phyloP scores from a whole-genome alignment of 345 rosid genomes.

The Bruguiera parviflora region DNA sequence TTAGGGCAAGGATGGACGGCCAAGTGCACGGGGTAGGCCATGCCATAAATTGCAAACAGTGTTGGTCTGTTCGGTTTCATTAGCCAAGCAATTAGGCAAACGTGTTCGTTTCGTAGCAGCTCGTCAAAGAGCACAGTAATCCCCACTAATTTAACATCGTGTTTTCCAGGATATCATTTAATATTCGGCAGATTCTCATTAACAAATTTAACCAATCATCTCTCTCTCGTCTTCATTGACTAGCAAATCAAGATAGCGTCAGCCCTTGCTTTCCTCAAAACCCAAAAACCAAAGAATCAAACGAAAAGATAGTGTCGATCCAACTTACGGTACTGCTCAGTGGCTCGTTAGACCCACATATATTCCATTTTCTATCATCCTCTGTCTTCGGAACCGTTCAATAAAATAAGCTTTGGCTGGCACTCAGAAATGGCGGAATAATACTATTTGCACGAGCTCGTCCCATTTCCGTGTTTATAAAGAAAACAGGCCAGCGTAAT shows the following conservation, averaged over 20 bases:
- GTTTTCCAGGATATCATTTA: too few relatives aligned
- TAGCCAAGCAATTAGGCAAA: too few relatives aligned
- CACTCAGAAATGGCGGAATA: background rate
- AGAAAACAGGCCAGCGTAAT: too few relatives aligned
- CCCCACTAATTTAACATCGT: too few relatives aligned
- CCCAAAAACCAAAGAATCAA: background rate
- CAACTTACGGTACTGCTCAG: background rate
- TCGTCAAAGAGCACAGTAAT: too few relatives aligned
- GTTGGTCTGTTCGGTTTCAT: background rate
- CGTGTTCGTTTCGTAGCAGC: too few relatives aligned
- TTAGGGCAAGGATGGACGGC: background rate
- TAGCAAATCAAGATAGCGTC: too few relatives aligned
- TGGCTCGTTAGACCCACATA: background rate
- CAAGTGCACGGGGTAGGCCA: background rate
- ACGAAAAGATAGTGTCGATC: conserved; percentile 12
- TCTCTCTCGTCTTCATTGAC: too few relatives aligned
- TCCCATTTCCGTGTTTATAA: too few relatives aligned
- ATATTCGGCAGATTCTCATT: too few relatives aligned
- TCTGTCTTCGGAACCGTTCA: conserved; percentile 32
- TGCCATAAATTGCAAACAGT: conserved; percentile 12
- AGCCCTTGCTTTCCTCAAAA: too few relatives aligned
- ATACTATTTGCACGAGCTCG: background rate
- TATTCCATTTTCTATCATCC: conserved; percentile 37
- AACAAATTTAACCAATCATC: too few relatives aligned
- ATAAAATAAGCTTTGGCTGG: conserved; percentile 1